phyloP scores from a whole-genome alignment of 1,284 basidiomycete species.

The Tremellales sp. region DNA sequence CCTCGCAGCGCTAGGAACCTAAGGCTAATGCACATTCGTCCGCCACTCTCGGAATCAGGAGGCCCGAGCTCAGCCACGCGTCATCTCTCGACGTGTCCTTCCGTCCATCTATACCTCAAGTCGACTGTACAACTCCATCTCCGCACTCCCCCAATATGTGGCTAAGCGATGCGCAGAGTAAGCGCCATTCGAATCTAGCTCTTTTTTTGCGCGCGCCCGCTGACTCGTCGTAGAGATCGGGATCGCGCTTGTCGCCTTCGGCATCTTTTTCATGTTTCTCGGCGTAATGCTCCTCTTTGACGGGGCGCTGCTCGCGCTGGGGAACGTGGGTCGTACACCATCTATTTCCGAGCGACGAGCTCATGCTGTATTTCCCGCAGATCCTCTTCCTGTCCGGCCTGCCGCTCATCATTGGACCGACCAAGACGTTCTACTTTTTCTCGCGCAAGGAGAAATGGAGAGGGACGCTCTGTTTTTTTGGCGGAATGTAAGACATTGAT shows the following conservation, averaged over 20 bases:
- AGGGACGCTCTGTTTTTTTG: constrained; percentile 87
- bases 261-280: constrained; percentile 90
- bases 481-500: constrained; percentile 59
- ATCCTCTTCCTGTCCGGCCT: constrained; percentile 87
- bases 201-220: constrained; percentile 5
- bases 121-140: background rate
- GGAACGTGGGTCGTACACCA: constrained; percentile 65
- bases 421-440: constrained; percentile 98
- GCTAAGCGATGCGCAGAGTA: constrained; percentile 66
- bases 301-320: constrained; percentile 90
- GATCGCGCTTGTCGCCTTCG: constrained; percentile 96
- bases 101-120: background rate
- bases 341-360: background rate
- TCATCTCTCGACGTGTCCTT: background rate
- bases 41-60: too few species aligned
- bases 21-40: too few species aligned
- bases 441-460: constrained; percentile 92
- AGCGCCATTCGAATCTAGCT: constrained; percentile 19
- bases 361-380: constrained; percentile 55
- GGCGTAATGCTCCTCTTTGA: constrained; percentile 97
- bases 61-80: background rate
- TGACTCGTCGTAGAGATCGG: constrained; percentile 67
- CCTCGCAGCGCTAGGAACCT: too few species aligned
- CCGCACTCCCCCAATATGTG: constrained; percentile 52
- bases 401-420: constrained; percentile 89